A percentile compares a stretch with the other conserved stretches of the same genome.
Conservation (phyloP, 208 protist genomes). For the Porcisia deanei region DNA sequence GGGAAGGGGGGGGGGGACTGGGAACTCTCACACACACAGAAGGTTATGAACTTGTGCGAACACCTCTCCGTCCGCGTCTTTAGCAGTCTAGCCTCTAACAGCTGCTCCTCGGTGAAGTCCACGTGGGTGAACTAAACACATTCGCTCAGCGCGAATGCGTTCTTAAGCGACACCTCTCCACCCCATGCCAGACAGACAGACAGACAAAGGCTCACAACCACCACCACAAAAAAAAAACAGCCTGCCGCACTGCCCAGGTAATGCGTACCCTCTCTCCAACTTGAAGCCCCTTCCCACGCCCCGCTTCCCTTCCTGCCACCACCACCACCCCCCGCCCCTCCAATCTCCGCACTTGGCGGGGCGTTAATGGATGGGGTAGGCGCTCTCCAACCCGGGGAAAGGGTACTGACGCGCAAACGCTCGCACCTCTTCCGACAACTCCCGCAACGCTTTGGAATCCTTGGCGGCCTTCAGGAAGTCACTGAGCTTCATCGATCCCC, state of each 20-base stretch:
- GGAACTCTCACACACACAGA: neutral
- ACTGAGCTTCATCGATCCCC: conserved; percentile 68
- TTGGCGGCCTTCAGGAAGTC: conserved; percentile 71
- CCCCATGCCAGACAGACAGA: too few relatives aligned
- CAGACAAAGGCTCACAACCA: neutral
- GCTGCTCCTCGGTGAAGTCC: neutral
- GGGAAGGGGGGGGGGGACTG: neutral
- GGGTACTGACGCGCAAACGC: conserved; percentile 74
- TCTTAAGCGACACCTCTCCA: neutral
- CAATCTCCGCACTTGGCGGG: neutral
- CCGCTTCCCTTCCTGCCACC: neutral
- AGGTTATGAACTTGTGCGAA: neutral
- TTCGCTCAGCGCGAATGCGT: neutral
- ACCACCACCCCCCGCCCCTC: neutral
- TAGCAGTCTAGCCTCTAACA: neutral
- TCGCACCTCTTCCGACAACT: conserved; percentile 81
- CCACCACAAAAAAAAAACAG: neutral
- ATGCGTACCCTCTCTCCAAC: neutral
- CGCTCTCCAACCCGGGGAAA: conserved; percentile 79
- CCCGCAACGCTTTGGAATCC: conserved; percentile 43
- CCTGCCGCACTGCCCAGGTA: neutral
- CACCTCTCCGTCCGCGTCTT: neutral
- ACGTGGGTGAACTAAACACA: neutral
- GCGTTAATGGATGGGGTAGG: conserved; percentile 36
- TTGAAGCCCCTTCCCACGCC: neutral